Base-by-base conservation (phyloP, 257 asterid species). In the Nemophila menziesii region DNA sequence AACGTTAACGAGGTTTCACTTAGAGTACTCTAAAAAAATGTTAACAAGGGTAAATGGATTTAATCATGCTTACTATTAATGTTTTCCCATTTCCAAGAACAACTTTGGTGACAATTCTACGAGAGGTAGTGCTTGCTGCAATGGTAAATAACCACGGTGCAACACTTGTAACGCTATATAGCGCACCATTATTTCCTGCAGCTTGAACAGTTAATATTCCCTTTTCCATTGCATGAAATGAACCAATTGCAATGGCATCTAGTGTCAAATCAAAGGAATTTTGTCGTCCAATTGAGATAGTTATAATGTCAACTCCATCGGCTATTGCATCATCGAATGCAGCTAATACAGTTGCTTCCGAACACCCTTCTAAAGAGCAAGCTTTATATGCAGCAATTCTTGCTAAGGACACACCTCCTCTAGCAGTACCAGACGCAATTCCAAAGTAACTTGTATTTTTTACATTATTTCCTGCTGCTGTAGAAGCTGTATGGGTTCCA, bases 251-350 rank as follows among this genome's bases (percentile, higher is more conserved):
- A 3, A 74, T 23, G 12, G 33, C 1, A 20, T 74, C 75, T 0
- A 2, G 0, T 5, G 17, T 10, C 2, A 56, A 11, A 1, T 33
- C 23, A 0, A 13, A 0, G 8, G 51, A 8, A 1, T 0, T 0
- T 0, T 0, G 0, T 10, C n/a, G 0, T 24, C 69, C 77, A 4
- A 68, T 4, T 14, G 77, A 73, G 1, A 68, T 11, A 0, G 68
- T 17, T 6, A 73, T 61, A 43, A 68, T 65, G 23, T 68, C 73
- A 0, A 65, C 73, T 11, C 76, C 76, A 49, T 65, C 71, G 12
- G 80, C 71, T 20, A 68, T 65, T 8, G 76, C 76, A 68, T 72
- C 76, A 22, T 68, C 71, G 24, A 72, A 68, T 15, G 68, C 71
- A 16, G 73, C 71, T 2, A 73, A 10, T 20, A 73, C 22, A 5